Base-by-base conservation (phyloP, 768 basidiomycete species). In the Gloeophyllum trabeum region DNA sequence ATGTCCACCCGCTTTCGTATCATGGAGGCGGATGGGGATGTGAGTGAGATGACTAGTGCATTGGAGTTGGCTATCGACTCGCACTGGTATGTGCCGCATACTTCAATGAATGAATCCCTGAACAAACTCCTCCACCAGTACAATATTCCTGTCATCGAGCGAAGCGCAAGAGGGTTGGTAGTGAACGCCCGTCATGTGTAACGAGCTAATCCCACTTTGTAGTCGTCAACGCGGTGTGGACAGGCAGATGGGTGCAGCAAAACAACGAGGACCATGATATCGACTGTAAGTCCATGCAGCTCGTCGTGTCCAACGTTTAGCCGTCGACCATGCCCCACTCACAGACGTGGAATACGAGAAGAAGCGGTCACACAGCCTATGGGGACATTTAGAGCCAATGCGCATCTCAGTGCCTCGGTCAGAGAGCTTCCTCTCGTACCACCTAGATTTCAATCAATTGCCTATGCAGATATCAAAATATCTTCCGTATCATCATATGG, bases 61-160 rank as follows among this genome's bases (percentile, higher is more conserved):
- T 65, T 96, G 34, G 93, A 97, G 57, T 64, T 81, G 58, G 91
- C 93, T n/a, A 87, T 94, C 46, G 93, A 97, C 58, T 76, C 87
- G 42, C 78, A 90, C 51, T 89, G 90, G 88, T 90, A 52, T 28
- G 54, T 42, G 28, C 28, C 10, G 28, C 28, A 10, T 32, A 32
- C 16, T 32, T n/a, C n/a, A n/a, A n/a, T n/a, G n/a, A n/a, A n/a
- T n/a, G n/a, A n/a, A n/a, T n/a, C n/a, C n/a, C n/a, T n/a, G n/a
- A n/a, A n/a, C n/a, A n/a, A n/a, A n/a, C n/a, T 16, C 19, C 19
- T 6, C 44, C 13, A 42, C 4, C 40, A 89, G 87, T 49, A 72
- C 77, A 4, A 84, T 87, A 50, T 92, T 93, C 57, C 59, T 93
- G 32, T 89, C 89, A 6, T 92, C 88, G 0, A 78, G 58, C 38